A percentile compares a stretch with the other conserved stretches of the same genome.
phyloP scores from a whole-genome alignment of 2,329 filamentous ascomycete species.

The Fusarium equiseti region DNA sequence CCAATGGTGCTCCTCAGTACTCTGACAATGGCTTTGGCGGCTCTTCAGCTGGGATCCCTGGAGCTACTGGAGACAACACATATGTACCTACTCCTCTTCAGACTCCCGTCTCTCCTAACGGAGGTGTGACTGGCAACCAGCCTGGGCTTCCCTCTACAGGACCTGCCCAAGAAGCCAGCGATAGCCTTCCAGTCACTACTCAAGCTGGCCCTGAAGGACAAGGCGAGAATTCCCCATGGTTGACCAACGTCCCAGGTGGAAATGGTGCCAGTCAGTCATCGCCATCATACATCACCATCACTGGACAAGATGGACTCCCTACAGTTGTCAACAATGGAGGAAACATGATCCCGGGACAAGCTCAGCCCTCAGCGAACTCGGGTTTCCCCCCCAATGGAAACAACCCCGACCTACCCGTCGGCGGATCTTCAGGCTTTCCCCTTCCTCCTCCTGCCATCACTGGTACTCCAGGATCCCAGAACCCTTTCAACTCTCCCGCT shows the following conservation, averaged over 20 bases:
- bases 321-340: constrained; percentile 43
- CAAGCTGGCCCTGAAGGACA: constrained; percentile 30
- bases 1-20: constrained; percentile 42
- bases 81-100: constrained; percentile 31
- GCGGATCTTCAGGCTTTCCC: constrained; percentile 24
- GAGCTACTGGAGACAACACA: constrained; percentile 26
- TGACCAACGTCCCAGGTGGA: constrained; percentile 26
- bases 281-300: constrained; percentile 40
- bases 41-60: constrained; percentile 31
- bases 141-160: constrained; percentile 21
- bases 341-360: constrained; percentile 18
- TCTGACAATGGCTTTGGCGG: constrained; percentile 32
- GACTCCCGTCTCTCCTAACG: constrained; percentile 23
- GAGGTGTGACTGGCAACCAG: constrained; percentile 20
- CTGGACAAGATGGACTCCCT: constrained; percentile 44
- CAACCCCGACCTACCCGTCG: constrained; percentile 31
- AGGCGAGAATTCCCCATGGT: constrained; percentile 27
- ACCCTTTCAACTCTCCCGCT: constrained; percentile 21
- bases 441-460: constrained; percentile 29
- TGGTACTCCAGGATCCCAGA: constrained; percentile 19
- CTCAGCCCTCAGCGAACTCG: constrained; percentile 22
- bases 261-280: constrained; percentile 19
- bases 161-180: constrained; percentile 35
- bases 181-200: constrained; percentile 36
- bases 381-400: constrained; percentile 21